Base-by-base conservation (phyloP, 306 rosid species). In the Malus fusca region DNA sequence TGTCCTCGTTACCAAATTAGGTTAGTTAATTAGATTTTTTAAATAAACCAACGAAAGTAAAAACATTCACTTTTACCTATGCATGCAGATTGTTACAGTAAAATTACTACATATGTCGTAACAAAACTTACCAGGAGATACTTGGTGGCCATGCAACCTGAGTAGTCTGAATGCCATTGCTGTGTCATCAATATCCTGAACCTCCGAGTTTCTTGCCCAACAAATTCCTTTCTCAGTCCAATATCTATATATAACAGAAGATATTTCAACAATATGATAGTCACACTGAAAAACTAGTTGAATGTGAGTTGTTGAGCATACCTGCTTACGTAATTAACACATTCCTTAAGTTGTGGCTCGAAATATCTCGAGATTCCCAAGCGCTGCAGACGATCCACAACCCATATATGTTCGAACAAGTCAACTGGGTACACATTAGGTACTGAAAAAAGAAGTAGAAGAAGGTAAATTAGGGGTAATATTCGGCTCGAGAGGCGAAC, bases 351-450 rank as follows among this genome's bases (percentile, higher is more conserved):
- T 82, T 90, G 90, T 42, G 80, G 73, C 75, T 82, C 66, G 75
- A 96, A 90, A 78, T 63, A 90, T 46, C 90, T 81, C 0, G 96
- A 90, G 68, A 96, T 81, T 80, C 99, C 99, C 0, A 96, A 85
- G 40, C 99, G 92, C 58, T 89, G 88, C n/a, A 96, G 60, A 21
- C 99, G 87, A 82, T 92, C 99, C 48, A 83, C 91, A 31, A 68
- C 80, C 99, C 99, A 96, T 42, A 89, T 79, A 48, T 87, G 96
- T 69, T 96, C 99, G 59, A 96, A 96, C 89, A 90, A 55, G 65
- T 96, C 99, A 48, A 96, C 96, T 0, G 98, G 99, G 75, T 89
- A 89, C 63, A 88, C 97, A 17, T 86, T 90, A 42, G 99, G 99
- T 19, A 92, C 99, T 95, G 69, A 44, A 28, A 73, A 44, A 12